Evolutionary conservation across 2,329 filamentous ascomycete species (phyloP), one percentile per base, ranked within the genome.

Genomic region (Colletotrichum sp.): DNA sequence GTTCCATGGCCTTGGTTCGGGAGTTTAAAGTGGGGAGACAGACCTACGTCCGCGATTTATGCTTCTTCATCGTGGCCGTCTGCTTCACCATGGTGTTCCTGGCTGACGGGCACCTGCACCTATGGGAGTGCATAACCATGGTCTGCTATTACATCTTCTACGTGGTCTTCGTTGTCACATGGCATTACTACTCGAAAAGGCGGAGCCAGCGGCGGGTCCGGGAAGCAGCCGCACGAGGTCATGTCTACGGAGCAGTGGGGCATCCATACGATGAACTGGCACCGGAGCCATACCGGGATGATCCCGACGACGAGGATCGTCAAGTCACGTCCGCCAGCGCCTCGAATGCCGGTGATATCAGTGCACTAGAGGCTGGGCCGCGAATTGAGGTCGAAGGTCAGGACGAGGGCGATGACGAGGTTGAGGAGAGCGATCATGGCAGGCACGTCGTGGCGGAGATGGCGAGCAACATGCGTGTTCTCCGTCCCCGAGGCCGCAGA

Each of bases 1-100:
- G 97, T 18, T 98, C 96, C 72, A 99, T 99, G 97, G 97, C 96
- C 16, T 86, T 99, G 71, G 96, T 98, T n/a, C 91, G 95, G 78
- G 97, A 98, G 70, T 99, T 99, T 84, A 94, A 93, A 79, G 97
- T 99, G 69, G 95, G 95, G 69, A 93, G 93, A 80, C 95, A 94
- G 84, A 97, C 95, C 44, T 99, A 99, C 82, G 91, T 98, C 26
- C 91, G 97, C 78, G 97, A 99, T 82, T 94, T 99, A 13, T 91
- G 92, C 74, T 99, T 98, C 87, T 99, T 99, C 84, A 94, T 98
- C 72, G 89, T 95, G 15, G 95, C 97, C 2, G 94, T 97, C 18
- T 90, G 90, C 76, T 98, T 99, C 85, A 96, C 95, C 82, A 95
- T 98, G 90, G 87, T 93, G 4, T 96, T 99, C 80, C 86, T 99